These are phyloP conservation scores for Moesziomyces antarcticus DNA, from an alignment of 1,284 basidiomycete species.

Conservation along the genomic window DNA sequence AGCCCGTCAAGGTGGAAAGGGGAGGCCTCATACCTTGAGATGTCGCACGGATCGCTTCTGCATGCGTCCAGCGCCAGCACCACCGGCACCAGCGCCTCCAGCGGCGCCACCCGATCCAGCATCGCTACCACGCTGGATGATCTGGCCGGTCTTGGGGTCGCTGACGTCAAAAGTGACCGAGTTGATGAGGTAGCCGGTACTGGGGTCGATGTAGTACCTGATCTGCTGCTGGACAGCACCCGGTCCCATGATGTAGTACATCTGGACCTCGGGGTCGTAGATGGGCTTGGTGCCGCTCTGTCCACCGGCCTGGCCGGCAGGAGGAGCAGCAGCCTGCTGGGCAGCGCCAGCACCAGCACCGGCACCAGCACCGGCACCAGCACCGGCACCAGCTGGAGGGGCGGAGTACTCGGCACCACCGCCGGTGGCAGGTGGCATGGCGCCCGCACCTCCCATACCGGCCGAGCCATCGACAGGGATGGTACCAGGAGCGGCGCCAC, in stretches of 20 bases:
- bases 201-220: conserved; percentile 24
- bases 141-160: conserved; percentile 34
- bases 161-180: conserved; percentile 18
- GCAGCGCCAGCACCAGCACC: background rate
- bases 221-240: conserved; percentile 2
- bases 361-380: background rate
- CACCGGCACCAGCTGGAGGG: background rate
- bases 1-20: background rate
- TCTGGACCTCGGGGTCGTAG: conserved; percentile 2
- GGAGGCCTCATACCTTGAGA: conserved; percentile 34
- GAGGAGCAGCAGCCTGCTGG: background rate
- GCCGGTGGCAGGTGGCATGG: too few species aligned
- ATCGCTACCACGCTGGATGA: conserved; percentile 5
- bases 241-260: conserved; percentile 7
- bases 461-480: conserved; percentile 14
- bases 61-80: conserved; percentile 10
- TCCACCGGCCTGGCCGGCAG: background rate
- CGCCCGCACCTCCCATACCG: background rate
- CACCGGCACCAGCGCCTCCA: conserved; percentile 8
- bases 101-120: background rate
- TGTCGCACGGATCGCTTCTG: conserved; percentile 25
- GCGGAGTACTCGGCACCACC: background rate
- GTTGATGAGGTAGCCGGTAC: conserved; percentile 23
- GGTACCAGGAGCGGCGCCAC: conserved; percentile 13
- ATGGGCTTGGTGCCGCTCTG: background rate